These are phyloP conservation scores for Phycomyces blakesleeanus DNA, from an alignment of 192 early-diverging fungal species.

Conservation along the genomic window DNA sequence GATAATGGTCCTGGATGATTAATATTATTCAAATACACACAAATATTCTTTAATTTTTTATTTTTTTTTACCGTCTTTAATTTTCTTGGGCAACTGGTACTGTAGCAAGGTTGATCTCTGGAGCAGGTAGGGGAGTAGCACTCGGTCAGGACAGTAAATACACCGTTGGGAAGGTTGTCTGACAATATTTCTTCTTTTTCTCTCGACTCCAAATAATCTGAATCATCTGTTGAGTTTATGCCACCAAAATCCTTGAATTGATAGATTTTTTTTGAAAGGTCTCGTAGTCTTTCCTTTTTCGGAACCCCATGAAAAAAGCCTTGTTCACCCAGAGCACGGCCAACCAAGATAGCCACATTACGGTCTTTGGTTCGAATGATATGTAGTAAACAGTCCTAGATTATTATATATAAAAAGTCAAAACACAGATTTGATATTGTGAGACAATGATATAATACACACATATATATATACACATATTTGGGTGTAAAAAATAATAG, in stretches of 20 bases:
- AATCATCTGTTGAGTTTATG: not conserved
- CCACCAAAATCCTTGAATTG: conserved; percentile 54
- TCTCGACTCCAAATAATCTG: not conserved
- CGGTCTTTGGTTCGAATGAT: conserved; percentile 82
- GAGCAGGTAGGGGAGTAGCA: conserved; percentile 96
- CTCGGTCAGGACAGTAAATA: conserved; percentile 85
- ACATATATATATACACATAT: too few relatives aligned
- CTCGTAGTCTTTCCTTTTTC: conserved; percentile 77
- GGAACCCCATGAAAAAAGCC: conserved; percentile 91
- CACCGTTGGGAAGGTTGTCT: conserved; percentile 51
- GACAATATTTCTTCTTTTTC: not conserved
- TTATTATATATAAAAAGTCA: too few relatives aligned
- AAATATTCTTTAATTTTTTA: too few relatives aligned
- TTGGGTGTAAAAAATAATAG: too few relatives aligned
- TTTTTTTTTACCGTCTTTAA: conserved; percentile 44
- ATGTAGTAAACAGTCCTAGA: conserved; percentile 50
- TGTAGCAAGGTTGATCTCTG: conserved; percentile 80
- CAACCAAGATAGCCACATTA: conserved; percentile 81
- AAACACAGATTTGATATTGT: too few relatives aligned
- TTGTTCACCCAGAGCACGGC: conserved; percentile 84
- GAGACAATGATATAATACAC: too few relatives aligned
- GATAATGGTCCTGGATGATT: too few relatives aligned
- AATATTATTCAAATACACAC: too few relatives aligned
- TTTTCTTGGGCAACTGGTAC: conserved; percentile 78
- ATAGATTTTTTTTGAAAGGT: conserved; percentile 77